Percentiles rank a stretch among this genome's conserved stretches.
Conservation (phyloP, 83 land plant species). For the Picea engelmannii region DNA sequence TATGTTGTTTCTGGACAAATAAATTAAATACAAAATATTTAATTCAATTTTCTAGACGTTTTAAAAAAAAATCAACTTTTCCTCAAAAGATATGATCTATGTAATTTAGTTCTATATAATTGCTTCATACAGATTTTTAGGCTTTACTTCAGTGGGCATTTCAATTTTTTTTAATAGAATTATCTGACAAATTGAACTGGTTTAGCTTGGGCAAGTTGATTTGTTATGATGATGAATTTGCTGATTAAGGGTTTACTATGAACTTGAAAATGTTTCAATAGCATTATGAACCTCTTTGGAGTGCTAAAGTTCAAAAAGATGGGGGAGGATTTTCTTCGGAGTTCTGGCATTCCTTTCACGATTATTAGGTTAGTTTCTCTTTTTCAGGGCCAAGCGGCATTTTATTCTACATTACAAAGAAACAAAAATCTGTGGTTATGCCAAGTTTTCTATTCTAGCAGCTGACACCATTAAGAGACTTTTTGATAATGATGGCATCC, state of each 20-base stretch:
- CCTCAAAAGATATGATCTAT: too few species aligned
- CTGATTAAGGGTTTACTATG: background rate
- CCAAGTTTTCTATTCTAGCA: background rate
- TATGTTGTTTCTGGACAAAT: too few species aligned
- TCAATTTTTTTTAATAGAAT: background rate
- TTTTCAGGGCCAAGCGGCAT: background rate
- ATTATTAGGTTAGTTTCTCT: conserved; percentile 74
- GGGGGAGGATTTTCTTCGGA: conserved; percentile 89
- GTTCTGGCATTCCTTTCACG: conserved; percentile 85
- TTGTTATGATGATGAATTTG: background rate
- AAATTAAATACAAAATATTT: too few species aligned
- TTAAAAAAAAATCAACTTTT: too few species aligned
- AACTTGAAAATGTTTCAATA: conserved; percentile 21
- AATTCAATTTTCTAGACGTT: too few species aligned
- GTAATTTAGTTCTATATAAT: too few species aligned
- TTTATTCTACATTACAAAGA: background rate
- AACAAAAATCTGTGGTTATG: background rate
- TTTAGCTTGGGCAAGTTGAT: background rate
- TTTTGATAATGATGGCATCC: background rate
- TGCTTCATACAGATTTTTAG: too few species aligned
- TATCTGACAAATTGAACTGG: background rate
- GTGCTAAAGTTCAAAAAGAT: conserved; percentile 96
- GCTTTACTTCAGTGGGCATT: too few species aligned
- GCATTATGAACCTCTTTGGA: conserved; percentile 98
- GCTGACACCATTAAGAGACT: background rate